Evolutionary conservation across 2,329 filamentous ascomycete species (phyloP).

Genomic region (Phyllosticta paracitricarpa): DNA sequence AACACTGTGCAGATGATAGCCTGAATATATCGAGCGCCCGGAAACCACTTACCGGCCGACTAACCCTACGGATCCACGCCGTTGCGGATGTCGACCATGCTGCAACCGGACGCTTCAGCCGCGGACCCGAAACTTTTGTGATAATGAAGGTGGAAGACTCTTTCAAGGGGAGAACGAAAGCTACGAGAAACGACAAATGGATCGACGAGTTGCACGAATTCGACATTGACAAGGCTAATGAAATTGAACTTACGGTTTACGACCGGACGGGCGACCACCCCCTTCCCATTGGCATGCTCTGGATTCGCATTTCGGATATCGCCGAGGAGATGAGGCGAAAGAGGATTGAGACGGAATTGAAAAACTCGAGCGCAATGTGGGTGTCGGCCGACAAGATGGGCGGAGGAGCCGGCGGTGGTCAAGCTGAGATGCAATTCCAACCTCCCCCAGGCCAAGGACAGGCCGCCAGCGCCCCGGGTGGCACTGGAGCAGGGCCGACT

Average conservation of each 20-base stretch:
- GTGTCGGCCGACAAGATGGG: slow-evolving; percentile 95
- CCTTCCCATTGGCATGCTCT: slow-evolving; percentile 87
- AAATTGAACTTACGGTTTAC: slow-evolving; percentile 95
- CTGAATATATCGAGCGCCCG: slow-evolving; percentile 90
- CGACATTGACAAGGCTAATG: slow-evolving; percentile 95
- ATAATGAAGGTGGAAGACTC: slow-evolving; percentile 95
- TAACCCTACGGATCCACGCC: slow-evolving; percentile 75
- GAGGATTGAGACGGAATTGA: slow-evolving; percentile 93
- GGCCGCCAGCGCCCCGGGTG: slow-evolving; percentile 21
- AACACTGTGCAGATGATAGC: slow-evolving; percentile 65
- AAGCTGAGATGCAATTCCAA: slow-evolving; percentile 46
- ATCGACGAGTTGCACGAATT: slow-evolving; percentile 84
- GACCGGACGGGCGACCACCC: slow-evolving; percentile 81
- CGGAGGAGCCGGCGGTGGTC: slow-evolving; percentile 40
- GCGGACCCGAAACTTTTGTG: slow-evolving; percentile 90
- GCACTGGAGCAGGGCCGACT: slow-evolving; percentile 24
- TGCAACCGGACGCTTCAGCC: slow-evolving; percentile 67
- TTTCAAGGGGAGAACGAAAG: slow-evolving; percentile 77
- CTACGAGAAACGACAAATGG: slow-evolving; percentile 82
- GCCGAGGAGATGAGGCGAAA: slow-evolving; percentile 95
- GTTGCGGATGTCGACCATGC: slow-evolving; percentile 95
- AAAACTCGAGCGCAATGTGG: slow-evolving; percentile 68
- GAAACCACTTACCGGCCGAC: slow-evolving; percentile 87
- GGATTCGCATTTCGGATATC: slow-evolving; percentile 94
- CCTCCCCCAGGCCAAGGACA: slow-evolving; percentile 35